phyloP scores from a whole-genome alignment of 2,329 filamentous ascomycete genomes.

The Cladosporium sp. region DNA sequence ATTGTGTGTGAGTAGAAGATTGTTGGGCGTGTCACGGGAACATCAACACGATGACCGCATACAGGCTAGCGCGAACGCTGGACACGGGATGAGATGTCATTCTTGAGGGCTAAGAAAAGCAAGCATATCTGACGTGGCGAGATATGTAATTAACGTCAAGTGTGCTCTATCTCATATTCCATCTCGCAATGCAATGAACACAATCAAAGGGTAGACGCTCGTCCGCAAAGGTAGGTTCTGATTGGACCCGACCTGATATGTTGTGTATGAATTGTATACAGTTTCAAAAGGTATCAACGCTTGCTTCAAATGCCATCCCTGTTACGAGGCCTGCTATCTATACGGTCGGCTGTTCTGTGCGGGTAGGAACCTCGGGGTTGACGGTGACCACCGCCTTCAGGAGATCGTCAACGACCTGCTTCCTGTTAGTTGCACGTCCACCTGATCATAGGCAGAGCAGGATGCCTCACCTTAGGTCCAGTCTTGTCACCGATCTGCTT shows the following conservation, averaged over 20 bases:
- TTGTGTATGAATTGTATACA: constrained; percentile 20
- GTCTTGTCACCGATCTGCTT: constrained; percentile 76
- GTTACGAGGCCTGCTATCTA: constrained; percentile 22
- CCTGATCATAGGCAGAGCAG: neutral
- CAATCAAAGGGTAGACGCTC: neutral
- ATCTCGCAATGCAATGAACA: neutral
- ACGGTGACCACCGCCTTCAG: constrained; percentile 83
- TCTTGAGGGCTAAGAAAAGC: neutral
- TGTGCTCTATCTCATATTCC: neutral
- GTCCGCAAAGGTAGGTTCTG: neutral
- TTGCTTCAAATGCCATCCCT: constrained; percentile 19
- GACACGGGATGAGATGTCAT: neutral
- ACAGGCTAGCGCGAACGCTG: neutral
- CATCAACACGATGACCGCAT: constrained; percentile 8
- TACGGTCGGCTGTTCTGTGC: constrained; percentile 36
- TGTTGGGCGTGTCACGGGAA: neutral
- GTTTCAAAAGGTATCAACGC: constrained; percentile 22
- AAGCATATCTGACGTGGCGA: neutral
- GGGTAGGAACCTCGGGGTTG: constrained; percentile 67
- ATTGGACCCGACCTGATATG: neutral
- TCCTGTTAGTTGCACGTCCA: neutral
- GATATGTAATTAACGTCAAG: neutral
- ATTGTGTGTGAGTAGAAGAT: neutral
- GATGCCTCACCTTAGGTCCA: constrained; percentile 57
- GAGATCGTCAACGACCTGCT: constrained; percentile 73